phyloP scores from a whole-genome alignment of 352 stramenopile genomes.

The Hyaloperonospora brassicae region DNA sequence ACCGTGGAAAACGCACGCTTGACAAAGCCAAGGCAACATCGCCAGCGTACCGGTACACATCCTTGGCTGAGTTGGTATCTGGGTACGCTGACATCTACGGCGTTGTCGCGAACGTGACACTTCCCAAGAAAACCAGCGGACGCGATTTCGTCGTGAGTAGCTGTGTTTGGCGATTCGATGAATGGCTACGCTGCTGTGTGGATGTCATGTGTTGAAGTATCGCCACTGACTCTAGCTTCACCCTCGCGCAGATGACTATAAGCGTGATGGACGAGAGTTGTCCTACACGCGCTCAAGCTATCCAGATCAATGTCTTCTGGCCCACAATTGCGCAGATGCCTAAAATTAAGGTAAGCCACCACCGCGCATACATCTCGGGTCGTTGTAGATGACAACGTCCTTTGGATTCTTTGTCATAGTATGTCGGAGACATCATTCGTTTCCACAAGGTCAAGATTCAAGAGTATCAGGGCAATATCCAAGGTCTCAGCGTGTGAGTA shows the following conservation, averaged over 20 bases:
- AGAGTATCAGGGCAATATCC: conserved; percentile 42
- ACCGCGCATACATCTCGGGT: background rate
- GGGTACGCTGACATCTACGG: conserved; percentile 60
- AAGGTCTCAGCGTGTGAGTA: conserved; percentile 50
- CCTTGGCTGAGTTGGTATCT: conserved; percentile 43
- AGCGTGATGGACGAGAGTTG: conserved; percentile 58
- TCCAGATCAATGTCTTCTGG: conserved; percentile 65
- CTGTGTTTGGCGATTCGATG: background rate
- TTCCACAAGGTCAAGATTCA: conserved; percentile 75
- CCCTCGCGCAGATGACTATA: conserved; percentile 51
- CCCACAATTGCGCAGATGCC: conserved; percentile 51
- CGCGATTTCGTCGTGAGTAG: conserved; percentile 57
- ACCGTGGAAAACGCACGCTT: conserved; percentile 46
- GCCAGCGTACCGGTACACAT: conserved; percentile 52
- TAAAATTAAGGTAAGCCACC: conserved; percentile 38
- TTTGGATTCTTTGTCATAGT: conserved; percentile 22
- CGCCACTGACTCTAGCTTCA: background rate
- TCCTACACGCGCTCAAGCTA: conserved; percentile 39
- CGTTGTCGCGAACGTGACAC: conserved; percentile 62
- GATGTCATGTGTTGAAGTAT: background rate
- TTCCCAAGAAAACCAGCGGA: conserved; percentile 54
- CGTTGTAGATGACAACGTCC: background rate
- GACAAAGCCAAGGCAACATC: conserved; percentile 18
- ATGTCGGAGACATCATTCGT: conserved; percentile 66
- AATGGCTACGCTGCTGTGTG: background rate